Base-by-base conservation (phyloP, 768 basidiomycete species). In the Podaxis sp. region DNA sequence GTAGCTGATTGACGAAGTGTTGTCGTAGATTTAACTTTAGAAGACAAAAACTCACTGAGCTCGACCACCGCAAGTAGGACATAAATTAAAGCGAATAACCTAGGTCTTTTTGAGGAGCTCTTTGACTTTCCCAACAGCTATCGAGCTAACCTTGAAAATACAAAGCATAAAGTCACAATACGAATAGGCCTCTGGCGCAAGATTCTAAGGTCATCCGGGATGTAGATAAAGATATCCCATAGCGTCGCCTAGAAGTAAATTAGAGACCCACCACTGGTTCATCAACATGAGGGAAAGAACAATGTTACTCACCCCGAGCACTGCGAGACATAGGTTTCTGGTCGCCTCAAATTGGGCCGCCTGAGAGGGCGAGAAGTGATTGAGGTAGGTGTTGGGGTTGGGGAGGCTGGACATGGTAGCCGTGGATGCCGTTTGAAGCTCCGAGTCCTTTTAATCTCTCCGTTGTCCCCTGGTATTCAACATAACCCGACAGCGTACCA, bases 191-290 rank as follows among this genome's bases (percentile, higher is more conserved):
- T n/a, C 13, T 41, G 50, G n/a, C 50, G 51, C n/a, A 60, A 24
- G 25, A 60, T 53, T 15, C 41, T 60, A 13, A 60, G 43, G 40
- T 60, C 59, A 3, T 53, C 50, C 7, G 59, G 59, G 22, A 60
- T 41, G 40, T 60, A 60, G 15, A 60, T n/a, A 11, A 60, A 38
- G 15, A 53, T 41, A 33, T 60, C 59, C 59, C 59, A 60, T 41
- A 60, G 43, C 1, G 51, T 41, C 4, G 51, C 59, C 59, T 60
- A 25, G 4, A 3, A 17, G 24, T n/a, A 43, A 13, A 19, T 24
- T 5, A 24, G 24, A 57, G 27, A 15, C 13, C 17, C 2, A 11
- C 17, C 41, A 15, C 24, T 17, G 33, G 19, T 33, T 11, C 5
- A 15, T 25, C 15, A 43, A 1, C 2, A 29, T 29, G 29, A 29